These are phyloP conservation scores for Auricularia auricula-judae DNA, from an alignment of 768 basidiomycete genomes.

Conservation along the genomic window DNA sequence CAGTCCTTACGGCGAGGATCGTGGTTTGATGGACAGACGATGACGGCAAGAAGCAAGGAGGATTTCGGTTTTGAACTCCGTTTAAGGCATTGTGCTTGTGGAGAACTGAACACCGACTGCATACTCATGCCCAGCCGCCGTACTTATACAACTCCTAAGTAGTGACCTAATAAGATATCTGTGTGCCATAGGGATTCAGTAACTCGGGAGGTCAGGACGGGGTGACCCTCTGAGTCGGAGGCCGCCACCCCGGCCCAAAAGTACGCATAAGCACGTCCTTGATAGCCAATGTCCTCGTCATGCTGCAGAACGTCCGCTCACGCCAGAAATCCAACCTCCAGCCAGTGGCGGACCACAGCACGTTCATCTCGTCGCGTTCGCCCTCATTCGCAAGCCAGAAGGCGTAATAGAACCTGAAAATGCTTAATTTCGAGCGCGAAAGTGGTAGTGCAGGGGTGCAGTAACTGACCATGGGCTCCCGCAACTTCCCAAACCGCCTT, in stretches of 20 bases:
- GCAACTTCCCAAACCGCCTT: not conserved
- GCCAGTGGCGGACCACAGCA: slow-evolving; percentile 7
- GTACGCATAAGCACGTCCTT: not conserved
- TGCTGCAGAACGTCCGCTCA: not conserved
- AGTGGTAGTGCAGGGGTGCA: not conserved
- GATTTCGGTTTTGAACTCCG: no score
- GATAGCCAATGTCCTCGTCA: not conserved
- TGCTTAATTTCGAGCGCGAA: no score
- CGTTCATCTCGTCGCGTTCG: slow-evolving; percentile 14
- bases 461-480: not conserved
- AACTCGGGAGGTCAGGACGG: no score
- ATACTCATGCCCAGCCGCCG: no score
- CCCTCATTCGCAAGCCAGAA: slow-evolving; percentile 31
- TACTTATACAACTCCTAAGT: no score
- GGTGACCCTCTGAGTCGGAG: not conserved
- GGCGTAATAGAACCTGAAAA: slow-evolving; percentile 35
- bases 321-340: not conserved
- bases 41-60: no score
- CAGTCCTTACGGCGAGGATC: no score
- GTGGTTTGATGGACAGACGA: no score
- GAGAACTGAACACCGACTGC: no score
- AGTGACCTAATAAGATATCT: no score
- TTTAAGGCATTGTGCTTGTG: no score
- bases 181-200: no score
- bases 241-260: not conserved